These are phyloP conservation scores for Aspergillus sparsus DNA, from an alignment of 495 filamentous ascomycete species.

Conservation along the genomic window DNA sequence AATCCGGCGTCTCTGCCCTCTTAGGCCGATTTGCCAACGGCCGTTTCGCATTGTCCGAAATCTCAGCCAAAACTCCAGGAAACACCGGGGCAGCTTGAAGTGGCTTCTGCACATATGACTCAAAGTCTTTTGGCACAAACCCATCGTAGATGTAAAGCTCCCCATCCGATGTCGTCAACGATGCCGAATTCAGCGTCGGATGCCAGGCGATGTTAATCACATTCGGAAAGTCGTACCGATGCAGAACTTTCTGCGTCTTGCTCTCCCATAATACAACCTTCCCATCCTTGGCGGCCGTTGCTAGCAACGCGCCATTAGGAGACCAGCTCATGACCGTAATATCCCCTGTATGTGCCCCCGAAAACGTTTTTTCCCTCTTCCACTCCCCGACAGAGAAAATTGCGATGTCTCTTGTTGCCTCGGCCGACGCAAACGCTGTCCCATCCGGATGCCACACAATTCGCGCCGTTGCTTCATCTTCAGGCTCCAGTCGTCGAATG, in stretches of 20 bases:
- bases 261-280: conserved; percentile 87
- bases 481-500: conserved; percentile 74
- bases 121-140: conserved; percentile 69
- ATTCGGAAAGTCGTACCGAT: conserved; percentile 70
- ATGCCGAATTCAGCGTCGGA: conserved; percentile 79
- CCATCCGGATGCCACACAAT: conserved; percentile 94
- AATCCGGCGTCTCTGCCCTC: conserved; percentile 53
- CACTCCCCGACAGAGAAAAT: conserved; percentile 84
- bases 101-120: conserved; percentile 57
- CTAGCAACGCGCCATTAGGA: conserved; percentile 86
- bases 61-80: conserved; percentile 73
- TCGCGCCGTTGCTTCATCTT: conserved; percentile 73
- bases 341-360: conserved; percentile 77
- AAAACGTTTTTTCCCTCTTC: conserved; percentile 77
- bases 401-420: conserved; percentile 80
- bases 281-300: conserved; percentile 78
- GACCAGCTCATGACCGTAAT: conserved; percentile 90
- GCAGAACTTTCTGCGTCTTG: conserved; percentile 71
- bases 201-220: conserved; percentile 90
- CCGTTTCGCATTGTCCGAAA: conserved; percentile 62
- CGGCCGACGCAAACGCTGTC: conserved; percentile 82
- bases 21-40: conserved; percentile 58
- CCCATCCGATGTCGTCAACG: conserved; percentile 87
- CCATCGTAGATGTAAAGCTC: conserved; percentile 86
- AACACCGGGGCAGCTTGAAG: conserved; percentile 83